Evolutionary conservation across 768 basidiomycete species (phyloP).

Genomic region (Calocera viscosa): DNA sequence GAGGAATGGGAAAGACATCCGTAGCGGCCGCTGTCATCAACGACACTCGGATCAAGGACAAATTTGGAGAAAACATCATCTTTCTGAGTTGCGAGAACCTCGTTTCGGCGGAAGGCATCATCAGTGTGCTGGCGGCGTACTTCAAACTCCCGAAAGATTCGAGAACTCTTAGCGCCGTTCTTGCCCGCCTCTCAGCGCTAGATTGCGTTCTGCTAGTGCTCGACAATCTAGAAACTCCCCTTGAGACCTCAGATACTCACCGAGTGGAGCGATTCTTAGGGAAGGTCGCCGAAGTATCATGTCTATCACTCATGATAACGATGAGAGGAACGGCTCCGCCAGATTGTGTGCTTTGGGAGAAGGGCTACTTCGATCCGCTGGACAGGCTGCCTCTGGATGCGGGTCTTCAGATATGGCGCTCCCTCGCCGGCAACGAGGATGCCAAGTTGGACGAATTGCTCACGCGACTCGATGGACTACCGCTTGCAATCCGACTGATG

Average conservation of each 20-base stretch:
- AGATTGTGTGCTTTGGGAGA: not conserved
- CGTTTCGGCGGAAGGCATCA: not conserved
- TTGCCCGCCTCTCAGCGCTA: not conserved
- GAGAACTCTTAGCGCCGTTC: not conserved
- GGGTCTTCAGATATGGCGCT: slow-evolving; percentile 8
- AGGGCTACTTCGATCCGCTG: not conserved
- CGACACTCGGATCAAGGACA: not conserved
- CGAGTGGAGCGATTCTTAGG: not conserved
- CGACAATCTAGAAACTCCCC: not conserved
- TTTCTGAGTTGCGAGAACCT: not conserved
- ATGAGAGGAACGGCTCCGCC: not conserved
- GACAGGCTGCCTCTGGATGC: not conserved
- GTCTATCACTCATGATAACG: not conserved
- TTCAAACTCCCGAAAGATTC: not conserved
- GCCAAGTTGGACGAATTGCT: slow-evolving; percentile 6
- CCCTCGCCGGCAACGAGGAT: slow-evolving; percentile 15
- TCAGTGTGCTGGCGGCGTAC: not conserved
- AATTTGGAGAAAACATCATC: not conserved
- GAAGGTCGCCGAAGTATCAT: not conserved
- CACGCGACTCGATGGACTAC: not conserved
- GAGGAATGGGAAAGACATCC: not conserved
- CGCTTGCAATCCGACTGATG: not conserved
- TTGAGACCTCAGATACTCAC: not conserved
- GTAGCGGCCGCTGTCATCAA: not conserved
- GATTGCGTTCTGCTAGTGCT: not conserved